A percentile compares a stretch with the other conserved stretches of the same genome.
These are phyloP conservation scores for Mortierella sp. DNA, from an alignment of 371 early-diverging fungal genomes.

Conservation along the genomic window DNA sequence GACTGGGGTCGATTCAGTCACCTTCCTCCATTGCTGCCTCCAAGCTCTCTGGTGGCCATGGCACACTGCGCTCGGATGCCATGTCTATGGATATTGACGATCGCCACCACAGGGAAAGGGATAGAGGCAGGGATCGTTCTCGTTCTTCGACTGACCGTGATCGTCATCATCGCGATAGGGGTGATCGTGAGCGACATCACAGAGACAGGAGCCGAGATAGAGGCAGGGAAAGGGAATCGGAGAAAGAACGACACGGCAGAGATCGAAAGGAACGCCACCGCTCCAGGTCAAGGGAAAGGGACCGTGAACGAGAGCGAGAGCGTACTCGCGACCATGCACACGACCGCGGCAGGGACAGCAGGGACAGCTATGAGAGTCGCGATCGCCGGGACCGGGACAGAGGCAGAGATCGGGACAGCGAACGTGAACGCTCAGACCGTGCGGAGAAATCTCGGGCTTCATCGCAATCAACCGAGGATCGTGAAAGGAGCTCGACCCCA, in stretches of 20 bases:
- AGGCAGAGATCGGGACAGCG: slow-evolving; percentile 18
- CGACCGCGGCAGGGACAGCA: slow-evolving; percentile 17
- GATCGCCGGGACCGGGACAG: slow-evolving; percentile 32
- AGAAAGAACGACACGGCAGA: slow-evolving; percentile 18
- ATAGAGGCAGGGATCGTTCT: slow-evolving; percentile 7
- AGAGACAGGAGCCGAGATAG: slow-evolving; percentile 21
- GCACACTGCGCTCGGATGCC: slow-evolving; percentile 37
- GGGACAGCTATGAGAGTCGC: slow-evolving; percentile 11
- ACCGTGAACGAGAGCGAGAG: slow-evolving; percentile 19
- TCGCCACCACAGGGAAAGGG: slow-evolving; percentile 5
- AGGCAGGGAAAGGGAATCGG: slow-evolving; percentile 28
- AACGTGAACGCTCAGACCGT: slow-evolving; percentile 9
- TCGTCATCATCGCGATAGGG: slow-evolving; percentile 22
- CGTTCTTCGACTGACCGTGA: slow-evolving; percentile 26
- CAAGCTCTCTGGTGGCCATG: slow-evolving; percentile 20
- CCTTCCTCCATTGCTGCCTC: slow-evolving; percentile 37
- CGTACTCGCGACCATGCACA: slow-evolving; percentile 8
- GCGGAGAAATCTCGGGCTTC: slow-evolving; percentile 21
- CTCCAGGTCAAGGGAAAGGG: slow-evolving; percentile 17
- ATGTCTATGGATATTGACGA: slow-evolving; percentile 38
- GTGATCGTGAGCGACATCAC: slow-evolving; percentile 14
- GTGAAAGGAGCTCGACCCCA: slow-evolving; percentile 31
- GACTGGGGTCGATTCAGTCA: slow-evolving; percentile 25
- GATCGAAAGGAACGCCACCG: no score
- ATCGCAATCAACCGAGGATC: slow-evolving; percentile 27